phyloP scores from a whole-genome alignment of 176 grass and related monocot genomes.

The Avena atlantica region DNA sequence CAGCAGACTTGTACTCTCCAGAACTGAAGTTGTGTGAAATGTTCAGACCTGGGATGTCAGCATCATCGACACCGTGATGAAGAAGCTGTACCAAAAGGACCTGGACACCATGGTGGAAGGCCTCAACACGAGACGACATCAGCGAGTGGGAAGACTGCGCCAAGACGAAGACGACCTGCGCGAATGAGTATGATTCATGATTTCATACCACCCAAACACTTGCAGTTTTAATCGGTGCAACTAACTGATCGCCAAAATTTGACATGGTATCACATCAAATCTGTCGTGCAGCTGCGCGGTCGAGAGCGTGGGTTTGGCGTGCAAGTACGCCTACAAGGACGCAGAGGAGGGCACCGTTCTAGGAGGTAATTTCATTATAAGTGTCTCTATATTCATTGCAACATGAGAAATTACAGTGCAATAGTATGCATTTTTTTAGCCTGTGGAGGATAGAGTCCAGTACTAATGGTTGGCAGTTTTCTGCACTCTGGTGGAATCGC shows the following conservation, averaged over 20 bases:
- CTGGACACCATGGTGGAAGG: slow-evolving; percentile 68
- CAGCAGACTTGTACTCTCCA: neutral
- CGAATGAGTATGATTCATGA: slow-evolving; percentile 61
- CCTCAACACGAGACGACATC: slow-evolving; percentile 65
- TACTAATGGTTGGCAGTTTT: neutral
- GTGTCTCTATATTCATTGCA: too few species aligned
- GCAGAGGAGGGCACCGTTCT: slow-evolving; percentile 71
- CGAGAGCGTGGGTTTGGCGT: slow-evolving; percentile 78
- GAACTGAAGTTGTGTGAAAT: neutral
- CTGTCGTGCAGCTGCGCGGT: slow-evolving; percentile 62
- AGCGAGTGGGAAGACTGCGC: slow-evolving; percentile 62
- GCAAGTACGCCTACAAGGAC: slow-evolving; percentile 93
- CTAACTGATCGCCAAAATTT: neutral
- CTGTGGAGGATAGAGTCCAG: neutral
- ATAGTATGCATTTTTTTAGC: neutral
- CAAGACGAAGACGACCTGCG: slow-evolving; percentile 70
- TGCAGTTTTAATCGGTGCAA: neutral
- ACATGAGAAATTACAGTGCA: too few species aligned
- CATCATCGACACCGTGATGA: slow-evolving; percentile 88
- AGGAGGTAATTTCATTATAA: slow-evolving; percentile 33
- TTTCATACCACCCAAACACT: neutral
- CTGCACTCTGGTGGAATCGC: neutral
- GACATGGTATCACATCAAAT: neutral
- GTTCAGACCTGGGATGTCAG: slow-evolving; percentile 78
- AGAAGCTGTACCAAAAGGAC: slow-evolving; percentile 68